phyloP scores from a whole-genome alignment of 129 eudicot species.

The Oenanthe sinensis region DNA sequence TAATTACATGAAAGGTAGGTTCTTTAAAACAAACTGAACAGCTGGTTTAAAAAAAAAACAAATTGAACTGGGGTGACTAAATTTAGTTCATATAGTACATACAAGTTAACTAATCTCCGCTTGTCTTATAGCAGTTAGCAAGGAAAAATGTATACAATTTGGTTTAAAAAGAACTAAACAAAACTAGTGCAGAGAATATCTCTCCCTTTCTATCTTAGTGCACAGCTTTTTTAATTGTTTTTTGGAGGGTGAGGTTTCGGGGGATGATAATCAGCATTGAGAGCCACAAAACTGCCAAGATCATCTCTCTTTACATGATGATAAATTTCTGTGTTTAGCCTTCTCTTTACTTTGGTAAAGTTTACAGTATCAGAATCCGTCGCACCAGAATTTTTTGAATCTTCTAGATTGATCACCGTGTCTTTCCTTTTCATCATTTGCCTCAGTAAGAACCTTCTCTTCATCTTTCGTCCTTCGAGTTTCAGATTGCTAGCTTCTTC shows the following conservation, averaged over 20 bases:
- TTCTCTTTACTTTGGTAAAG: not conserved
- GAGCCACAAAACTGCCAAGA: constrained; percentile 29
- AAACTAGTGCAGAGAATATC: not conserved
- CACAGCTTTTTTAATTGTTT: constrained; percentile 33
- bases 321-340: not conserved
- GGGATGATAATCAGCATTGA: constrained; percentile 55
- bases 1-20: too few relatives aligned
- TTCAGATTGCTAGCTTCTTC: constrained; percentile 9
- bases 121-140: not conserved
- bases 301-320: constrained; percentile 19
- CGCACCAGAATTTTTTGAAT: constrained; percentile 21
- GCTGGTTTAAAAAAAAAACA: too few relatives aligned
- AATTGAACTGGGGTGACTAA: too few relatives aligned
- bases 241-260: constrained; percentile 67
- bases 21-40: too few relatives aligned
- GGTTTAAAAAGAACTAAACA: not conserved
- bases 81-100: not conserved
- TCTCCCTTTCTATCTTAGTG: not conserved
- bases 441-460: not conserved
- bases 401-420: constrained; percentile 13
- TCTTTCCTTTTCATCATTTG: constrained; percentile 7
- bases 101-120: not conserved
- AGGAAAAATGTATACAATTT: not conserved
- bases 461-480: constrained; percentile 31
- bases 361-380: not conserved